These are phyloP conservation scores for Solanum paucissectum DNA, from an alignment of 257 asterid species.

Conservation along the genomic window DNA sequence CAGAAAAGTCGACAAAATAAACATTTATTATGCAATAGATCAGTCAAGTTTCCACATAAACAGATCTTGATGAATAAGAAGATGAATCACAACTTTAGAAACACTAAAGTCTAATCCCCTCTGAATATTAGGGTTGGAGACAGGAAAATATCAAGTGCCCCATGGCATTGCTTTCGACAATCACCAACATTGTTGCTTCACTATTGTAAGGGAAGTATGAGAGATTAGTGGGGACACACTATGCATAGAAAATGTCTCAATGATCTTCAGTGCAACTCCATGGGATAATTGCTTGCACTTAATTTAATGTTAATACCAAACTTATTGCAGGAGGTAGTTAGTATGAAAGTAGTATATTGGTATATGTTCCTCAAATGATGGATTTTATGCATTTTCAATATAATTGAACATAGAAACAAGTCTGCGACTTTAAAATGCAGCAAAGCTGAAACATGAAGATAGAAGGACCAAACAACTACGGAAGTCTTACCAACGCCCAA, in stretches of 20 bases:
- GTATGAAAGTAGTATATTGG: neutral
- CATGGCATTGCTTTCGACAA: neutral
- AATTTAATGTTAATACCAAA: no score
- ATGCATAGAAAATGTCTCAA: no score
- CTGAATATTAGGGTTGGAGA: neutral
- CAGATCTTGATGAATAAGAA: neutral
- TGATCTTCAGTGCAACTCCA: no score
- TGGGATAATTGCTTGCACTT: no score
- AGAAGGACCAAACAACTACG: neutral
- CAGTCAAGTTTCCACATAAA: neutral
- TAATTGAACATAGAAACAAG: neutral
- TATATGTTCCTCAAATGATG: neutral
- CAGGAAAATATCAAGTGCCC: neutral
- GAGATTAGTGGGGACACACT: no score
- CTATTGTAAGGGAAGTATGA: neutral
- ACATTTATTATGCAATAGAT: neutral
- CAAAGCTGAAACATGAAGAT: neutral
- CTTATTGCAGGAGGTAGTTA: no score
- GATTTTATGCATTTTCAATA: neutral
- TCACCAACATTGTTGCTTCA: neutral
- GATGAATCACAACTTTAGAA: neutral
- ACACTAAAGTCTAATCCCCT: neutral
- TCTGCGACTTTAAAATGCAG: neutral
- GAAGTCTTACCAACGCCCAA: slow-evolving; percentile 59
- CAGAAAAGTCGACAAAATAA: neutral